Base-by-base conservation (phyloP, 176 grass and related monocot genomes). In the Hyparrhenia diplandra region DNA sequence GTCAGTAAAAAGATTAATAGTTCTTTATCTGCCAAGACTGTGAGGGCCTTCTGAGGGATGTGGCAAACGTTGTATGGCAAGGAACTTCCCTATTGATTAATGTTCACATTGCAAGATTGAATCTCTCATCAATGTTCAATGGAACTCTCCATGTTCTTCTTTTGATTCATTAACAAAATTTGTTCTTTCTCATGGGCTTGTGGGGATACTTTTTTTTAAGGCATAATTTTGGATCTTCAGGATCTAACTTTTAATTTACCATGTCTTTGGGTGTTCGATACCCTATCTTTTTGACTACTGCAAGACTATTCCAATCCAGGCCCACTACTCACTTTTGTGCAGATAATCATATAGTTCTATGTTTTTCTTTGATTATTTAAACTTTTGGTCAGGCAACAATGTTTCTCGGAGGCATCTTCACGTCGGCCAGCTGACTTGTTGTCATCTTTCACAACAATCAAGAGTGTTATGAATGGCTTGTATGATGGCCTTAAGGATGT, bases 401-500 rank as follows among this genome's bases (percentile, higher is more conserved):
- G 96, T 73, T 99, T 99, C 88, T 93, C 90, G 7, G 89, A 93
- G 39, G 85, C 87, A 79, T 91, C 96, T 37, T 88, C 88, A 55
- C 88, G 84, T 5, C 59, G 96, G 0, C 90, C 92, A 12, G 90
- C 92, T 77, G 92, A 99, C 88, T 49, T 95, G 32, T 74, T 93
- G 32, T 99, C 96, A 60, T 95, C 92, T 37, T 95, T 90, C 21
- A 70, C 92, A 62, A 95, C 96, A 86, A 95, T 99, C 82, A 95
- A 51, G 77, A 95, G 80, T 68, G 88, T 91, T 73, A 90, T 99
- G 92, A 95, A 99, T 85, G 87, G 77, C 84, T 87, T 99, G 69
- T 94, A 95, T 76, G 90, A 99, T 85, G 90, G 92, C 66, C 84
- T 98, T 40, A 89, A 85, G 79, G 90, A 92, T 69, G 73, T 94